Base-by-base conservation (phyloP, 2,329 filamentous ascomycete species). In the Cladosporium cucumerinum region DNA sequence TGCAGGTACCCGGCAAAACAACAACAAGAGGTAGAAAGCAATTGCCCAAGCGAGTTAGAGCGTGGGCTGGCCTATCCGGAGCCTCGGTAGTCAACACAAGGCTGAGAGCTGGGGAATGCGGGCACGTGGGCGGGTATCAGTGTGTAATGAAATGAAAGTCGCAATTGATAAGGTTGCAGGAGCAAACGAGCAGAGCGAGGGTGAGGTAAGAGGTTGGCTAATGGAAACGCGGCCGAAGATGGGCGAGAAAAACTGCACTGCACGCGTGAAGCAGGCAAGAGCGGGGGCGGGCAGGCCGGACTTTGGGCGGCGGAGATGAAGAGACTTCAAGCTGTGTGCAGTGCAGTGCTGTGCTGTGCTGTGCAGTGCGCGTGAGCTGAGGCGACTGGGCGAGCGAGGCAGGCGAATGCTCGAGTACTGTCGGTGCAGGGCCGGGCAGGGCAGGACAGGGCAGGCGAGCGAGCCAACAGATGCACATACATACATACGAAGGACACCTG, bases 1-100 rank as follows among this genome's bases (percentile, higher is more conserved):
- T 81, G 80, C 80, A 78, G 77, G 77, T 77, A 79, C 79, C 79
- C 79, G 71, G 55, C 63, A 63, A 58, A 65, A 58, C 57, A 61
- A 58, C 57, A 61, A 64, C 57, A 65, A 51, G 59, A 58, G 48
- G 61, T 55, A 59, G 62, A 60, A 68, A 68, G 67, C 68, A 67
- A 67, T 69, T 67, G 64, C 66, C 70, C 55, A 72, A 71, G 70
- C 65, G 68, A 71, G 72, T 70, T 69, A 73, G 71, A 70, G 65
- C 61, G 43, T 57, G 65, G 63, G 61, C 66, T 65, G 63, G 68
- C 68, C 69, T 69, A 66, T 64, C 51, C 51, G 51, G n/a, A 21
- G 18, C 57, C 64, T 67, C 69, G 66, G 64, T 63, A 67, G 65
- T 36, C 66, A 69, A 57, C 65, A 67, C 66, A 64, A 66, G 55